Evolutionary conservation across 345 rosid species (phyloP), one percentile per base, ranked within the genome.

Genomic region (Salix purpurea): DNA sequence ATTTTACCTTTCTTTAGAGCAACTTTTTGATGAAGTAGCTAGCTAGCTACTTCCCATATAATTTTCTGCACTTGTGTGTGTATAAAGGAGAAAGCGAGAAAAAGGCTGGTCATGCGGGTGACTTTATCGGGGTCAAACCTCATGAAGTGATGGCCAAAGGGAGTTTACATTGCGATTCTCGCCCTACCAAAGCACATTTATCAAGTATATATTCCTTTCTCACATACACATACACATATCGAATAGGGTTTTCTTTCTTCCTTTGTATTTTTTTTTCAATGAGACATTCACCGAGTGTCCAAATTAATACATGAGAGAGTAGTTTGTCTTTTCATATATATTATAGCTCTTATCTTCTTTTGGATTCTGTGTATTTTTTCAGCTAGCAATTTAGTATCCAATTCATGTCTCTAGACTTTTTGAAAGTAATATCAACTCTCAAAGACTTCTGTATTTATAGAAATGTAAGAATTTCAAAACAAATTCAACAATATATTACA

Each of bases 91-190:
- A 64, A 71, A 70, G 80, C 61, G 70, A 60, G 32, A 44, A 74
- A 73, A 72, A 79, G 81, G 69, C 79, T 67, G 84, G 76, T 67
- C 70, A 5, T 64, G 80, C 46, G 76, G 69, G 71, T 69, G 76
- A 78, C 88, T 81, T 83, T 81, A 74, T 70, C 83, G 79, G 84
- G 73, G 86, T 85, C 86, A 81, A 83, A 79, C 83, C 37, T 36
- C 37, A 72, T 74, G 74, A 85, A 78, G 84, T 32, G 71, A 50
- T 28, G 61, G 26, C 1, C 58, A 52, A 26, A 34, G 66, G 37
- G 13, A 24, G 69, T n/a, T 48, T 56, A 23, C 23, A 64, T 62
- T 77, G 30, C 30, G 26, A 48, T 54, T 54, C 66, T 44, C 46
- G 66, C 65, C 61, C 60, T 36, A 10, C 62, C 24, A 9, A 13